These are phyloP conservation scores for Zostera marina DNA, from an alignment of 116 monocot genomes.

Conservation along the genomic window DNA sequence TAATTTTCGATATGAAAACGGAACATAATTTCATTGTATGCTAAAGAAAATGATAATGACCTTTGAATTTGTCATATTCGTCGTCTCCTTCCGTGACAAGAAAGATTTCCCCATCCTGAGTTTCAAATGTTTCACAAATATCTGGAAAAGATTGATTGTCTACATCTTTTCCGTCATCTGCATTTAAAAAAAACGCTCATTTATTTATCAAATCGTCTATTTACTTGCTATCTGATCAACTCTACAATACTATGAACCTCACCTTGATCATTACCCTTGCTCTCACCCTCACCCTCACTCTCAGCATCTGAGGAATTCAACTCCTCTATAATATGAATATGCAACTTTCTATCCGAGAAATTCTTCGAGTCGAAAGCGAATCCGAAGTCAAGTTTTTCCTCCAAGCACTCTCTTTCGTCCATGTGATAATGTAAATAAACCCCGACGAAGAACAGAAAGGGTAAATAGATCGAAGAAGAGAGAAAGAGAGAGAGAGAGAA, in stretches of 20 bases:
- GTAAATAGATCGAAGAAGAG: too few relatives aligned
- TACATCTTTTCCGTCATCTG: neutral
- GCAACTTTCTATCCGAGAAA: conserved; percentile 78
- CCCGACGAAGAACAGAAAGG: neutral
- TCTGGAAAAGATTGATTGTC: neutral
- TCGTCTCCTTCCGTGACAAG: neutral
- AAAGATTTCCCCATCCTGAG: conserved; percentile 1
- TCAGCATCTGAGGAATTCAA: conserved; percentile 12
- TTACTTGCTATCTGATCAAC: too few relatives aligned
- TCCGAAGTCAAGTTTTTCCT: conserved; percentile 65
- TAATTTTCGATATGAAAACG: too few relatives aligned
- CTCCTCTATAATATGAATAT: conserved; percentile 69
- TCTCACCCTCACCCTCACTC: conserved; percentile 17
- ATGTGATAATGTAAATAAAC: too few relatives aligned
- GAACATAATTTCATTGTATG: too few relatives aligned
- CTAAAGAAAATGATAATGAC: neutral
- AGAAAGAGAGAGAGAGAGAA: neutral
- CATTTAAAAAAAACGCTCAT: neutral
- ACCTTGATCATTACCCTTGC: too few relatives aligned
- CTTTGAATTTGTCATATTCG: neutral
- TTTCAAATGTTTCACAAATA: neutral
- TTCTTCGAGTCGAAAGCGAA: conserved; percentile 90
- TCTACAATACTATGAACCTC: too few relatives aligned
- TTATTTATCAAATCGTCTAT: neutral
- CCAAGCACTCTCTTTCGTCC: neutral